A percentile compares a stretch with the other conserved stretches of the same genome.
phyloP scores from a whole-genome alignment of 331 rosid genomes.

The Cucumis variabilis region DNA sequence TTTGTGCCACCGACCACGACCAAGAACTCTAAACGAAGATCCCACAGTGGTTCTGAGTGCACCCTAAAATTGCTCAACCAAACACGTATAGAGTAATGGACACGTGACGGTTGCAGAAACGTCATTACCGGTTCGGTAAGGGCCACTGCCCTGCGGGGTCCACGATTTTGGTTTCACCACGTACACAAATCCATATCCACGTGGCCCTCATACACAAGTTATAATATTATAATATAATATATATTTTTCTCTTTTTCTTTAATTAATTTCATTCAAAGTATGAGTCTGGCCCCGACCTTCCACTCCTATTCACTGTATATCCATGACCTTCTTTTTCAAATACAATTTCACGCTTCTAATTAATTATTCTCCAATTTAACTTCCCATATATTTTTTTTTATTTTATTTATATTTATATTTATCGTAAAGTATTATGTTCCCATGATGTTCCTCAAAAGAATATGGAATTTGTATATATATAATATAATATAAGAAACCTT shows the following conservation, averaged over 20 bases:
- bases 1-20: conserved; percentile 19
- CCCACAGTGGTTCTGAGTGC: not conserved
- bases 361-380: too few relatives aligned
- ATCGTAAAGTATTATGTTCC: too few relatives aligned
- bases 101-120: conserved; percentile 40
- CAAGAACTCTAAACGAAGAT: not conserved
- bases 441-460: too few relatives aligned
- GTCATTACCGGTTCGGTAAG: conserved; percentile 19
- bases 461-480: too few relatives aligned
- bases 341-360: not conserved
- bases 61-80: not conserved
- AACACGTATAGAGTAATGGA: conserved; percentile 34
- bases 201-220: conserved; percentile 16
- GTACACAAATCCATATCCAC: not conserved
- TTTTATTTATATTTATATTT: too few relatives aligned
- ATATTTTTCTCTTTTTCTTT: too few relatives aligned
- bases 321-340: not conserved
- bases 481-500: too few relatives aligned
- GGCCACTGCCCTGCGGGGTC: conserved; percentile 17
- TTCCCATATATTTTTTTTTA: too few relatives aligned
- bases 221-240: not conserved
- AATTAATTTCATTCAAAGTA: not conserved
- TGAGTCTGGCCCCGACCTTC: not conserved
- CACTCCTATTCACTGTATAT: not conserved
- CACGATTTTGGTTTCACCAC: not conserved